Percentiles rank a stretch among this genome's conserved stretches.
phyloP scores from a whole-genome alignment of 2,329 filamentous ascomycete species.

The Fusarium decemcellulare region DNA sequence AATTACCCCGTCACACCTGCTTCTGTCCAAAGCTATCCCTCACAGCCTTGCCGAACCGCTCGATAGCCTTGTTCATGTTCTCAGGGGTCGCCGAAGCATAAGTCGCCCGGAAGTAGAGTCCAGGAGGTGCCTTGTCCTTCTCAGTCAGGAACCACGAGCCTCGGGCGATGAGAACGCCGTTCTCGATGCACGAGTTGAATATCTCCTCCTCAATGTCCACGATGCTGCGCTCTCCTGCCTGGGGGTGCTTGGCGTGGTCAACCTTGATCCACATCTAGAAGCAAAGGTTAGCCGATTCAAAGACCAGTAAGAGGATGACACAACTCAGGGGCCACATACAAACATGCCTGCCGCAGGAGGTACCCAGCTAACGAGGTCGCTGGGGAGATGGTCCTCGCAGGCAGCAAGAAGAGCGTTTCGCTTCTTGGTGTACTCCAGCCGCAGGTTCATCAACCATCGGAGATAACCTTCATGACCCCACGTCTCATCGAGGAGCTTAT shows the following conservation, averaged over 20 bases:
- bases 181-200: conserved; percentile 81
- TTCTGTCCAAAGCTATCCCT: conserved; percentile 66
- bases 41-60: conserved; percentile 82
- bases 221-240: conserved; percentile 66
- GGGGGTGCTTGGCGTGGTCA: conserved; percentile 76
- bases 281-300: not conserved
- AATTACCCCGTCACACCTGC: conserved; percentile 21
- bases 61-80: conserved; percentile 80
- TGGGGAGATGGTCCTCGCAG: conserved; percentile 83
- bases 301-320: not conserved
- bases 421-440: conserved; percentile 84
- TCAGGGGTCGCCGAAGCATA: conserved; percentile 85
- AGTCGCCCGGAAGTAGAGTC: conserved; percentile 90
- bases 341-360: conserved; percentile 95
- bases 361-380: conserved; percentile 82
- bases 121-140: conserved; percentile 68
- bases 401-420: conserved; percentile 83
- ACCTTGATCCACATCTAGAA: conserved; percentile 80
- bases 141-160: conserved; percentile 95
- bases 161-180: conserved; percentile 84
- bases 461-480: conserved; percentile 96
- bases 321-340: conserved; percentile 67
- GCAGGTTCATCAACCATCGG: conserved; percentile 87
- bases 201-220: conserved; percentile 87
- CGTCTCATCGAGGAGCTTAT: conserved; percentile 91